phyloP scores from a whole-genome alignment of 768 basidiomycete species.

The Rhodotorula graminis region DNA sequence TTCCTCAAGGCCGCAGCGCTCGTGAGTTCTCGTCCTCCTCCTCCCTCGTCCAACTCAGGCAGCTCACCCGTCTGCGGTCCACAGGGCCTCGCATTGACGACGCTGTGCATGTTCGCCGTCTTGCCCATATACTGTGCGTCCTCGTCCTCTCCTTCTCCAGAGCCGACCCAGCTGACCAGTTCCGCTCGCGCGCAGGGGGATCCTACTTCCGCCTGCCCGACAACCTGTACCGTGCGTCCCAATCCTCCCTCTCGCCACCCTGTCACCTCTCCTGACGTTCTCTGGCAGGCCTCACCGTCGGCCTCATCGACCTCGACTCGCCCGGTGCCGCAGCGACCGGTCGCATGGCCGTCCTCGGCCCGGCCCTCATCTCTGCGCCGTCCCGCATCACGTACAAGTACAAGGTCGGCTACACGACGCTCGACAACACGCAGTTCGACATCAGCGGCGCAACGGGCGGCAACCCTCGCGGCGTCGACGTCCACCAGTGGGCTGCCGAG shows the following conservation, averaged over 20 bases:
- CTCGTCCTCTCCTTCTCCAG: not conserved
- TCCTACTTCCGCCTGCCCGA: conserved; percentile 45
- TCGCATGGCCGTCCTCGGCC: conserved; percentile 44
- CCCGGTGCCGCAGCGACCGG: conserved; percentile 33
- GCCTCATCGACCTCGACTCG: conserved; percentile 46
- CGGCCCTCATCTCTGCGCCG: conserved; percentile 35
- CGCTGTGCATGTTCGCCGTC: conserved; percentile 40
- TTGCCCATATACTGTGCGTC: conserved; percentile 43
- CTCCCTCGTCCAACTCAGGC: too few species aligned
- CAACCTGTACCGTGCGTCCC: conserved; percentile 38
- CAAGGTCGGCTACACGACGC: conserved; percentile 11
- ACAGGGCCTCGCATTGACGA: not conserved
- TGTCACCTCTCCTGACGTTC: not conserved
- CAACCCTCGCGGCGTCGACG: not conserved
- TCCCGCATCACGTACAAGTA: not conserved
- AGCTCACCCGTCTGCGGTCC: not conserved
- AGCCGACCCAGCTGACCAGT: not conserved
- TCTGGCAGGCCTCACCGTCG: conserved; percentile 36
- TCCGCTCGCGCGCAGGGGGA: conserved; percentile 25
- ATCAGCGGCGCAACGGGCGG: conserved; percentile 11
- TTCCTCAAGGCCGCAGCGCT: not conserved
- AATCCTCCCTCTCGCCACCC: not conserved
- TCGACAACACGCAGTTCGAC: conserved; percentile 24
- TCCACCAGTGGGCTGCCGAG: conserved; percentile 16
- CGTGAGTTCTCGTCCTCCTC: not conserved